Evolutionary conservation across 169 alveolate genomes (phyloP), one percentile per base, ranked within the genome.

Genomic region (Plasmodium gallinaceum): DNA sequence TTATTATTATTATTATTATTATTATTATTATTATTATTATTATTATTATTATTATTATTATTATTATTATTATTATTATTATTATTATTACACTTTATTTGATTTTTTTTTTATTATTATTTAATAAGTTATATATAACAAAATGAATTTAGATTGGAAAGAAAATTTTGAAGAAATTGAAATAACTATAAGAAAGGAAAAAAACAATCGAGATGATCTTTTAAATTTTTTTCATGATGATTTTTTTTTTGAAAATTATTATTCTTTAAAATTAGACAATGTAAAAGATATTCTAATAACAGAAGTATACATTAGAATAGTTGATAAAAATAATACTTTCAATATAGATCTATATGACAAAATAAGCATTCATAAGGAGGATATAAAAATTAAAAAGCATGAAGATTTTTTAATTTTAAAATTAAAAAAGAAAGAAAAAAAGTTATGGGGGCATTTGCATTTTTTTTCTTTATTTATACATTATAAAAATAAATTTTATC

Each of bases 381-480:
- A 78, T 42, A 45, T 78, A 22, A 51, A 64, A 14, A 57, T 78
- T 46, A 43, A 66, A 62, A 39, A 78, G 32, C 62, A 65, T 43
- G 51, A 68, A 37, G 8, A 78, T 14, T 26, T 32, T 12, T 8
- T 78, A 48, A 65, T 51, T 57, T 46, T 78, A 57, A 62, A 64
- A 64, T 64, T 78, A 69, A 78, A 48, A 57, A 78, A 78, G 64
- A 78, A 65, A 46, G 89, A 78, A 48, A 78, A 51, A 20, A 78
- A 78, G 65, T 78, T 78, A 66, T 78, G 89, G 89, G 89, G 89
- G 14, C 26, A 78, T 78, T 64, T 78, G 65, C 26, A 65, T 48
- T 78, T 64, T 58, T 78, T 78, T 16, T 64, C 74, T 78, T 24
- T 65, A 10, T 78, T 78, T 57, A 43, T 78, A 32, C 24, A 12